Evolutionary conservation across 768 basidiomycete genomes (phyloP), one percentile per base, ranked within the genome.

Genomic region (Fibroporia radiculosa): DNA sequence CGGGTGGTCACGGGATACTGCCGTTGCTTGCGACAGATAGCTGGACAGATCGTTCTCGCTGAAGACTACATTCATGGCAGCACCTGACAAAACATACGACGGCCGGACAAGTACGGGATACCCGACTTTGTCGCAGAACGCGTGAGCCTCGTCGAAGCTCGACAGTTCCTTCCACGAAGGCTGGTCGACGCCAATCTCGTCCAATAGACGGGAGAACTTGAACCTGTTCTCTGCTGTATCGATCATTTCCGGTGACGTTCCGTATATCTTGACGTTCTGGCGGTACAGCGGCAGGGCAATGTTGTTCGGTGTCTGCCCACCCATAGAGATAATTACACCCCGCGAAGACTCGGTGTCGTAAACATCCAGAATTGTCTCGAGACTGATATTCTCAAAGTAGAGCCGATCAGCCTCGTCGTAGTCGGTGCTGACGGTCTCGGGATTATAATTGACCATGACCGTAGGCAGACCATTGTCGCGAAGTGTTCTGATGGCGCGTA

Each of bases 361-460:
- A 57, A 99, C 93, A 61, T 99, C 95, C 31, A 99, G 73, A 48
- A 99, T 91, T 2, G 92, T 86, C 69, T 99, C 95, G 58, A 97
- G 67, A 54, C 84, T 85, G 73, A 99, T 98, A 62, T 95, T 97
- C 69, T 99, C 96, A 63, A 99, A 99, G 73, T 98, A 99, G 22
- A 99, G 75, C 23, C 93, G 80, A 62, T 99, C 95, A 22, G 95
- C 95, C 60, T 98, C 95, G 67, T 98, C 96, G 66, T 97, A 98
- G 65, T 98, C 95, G 25, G 96, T 97, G 58, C 88, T 92, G 63
- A 99, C 96, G 1, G 96, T 99, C 70, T 98, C 95, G 12, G 95
- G 96, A 65, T 99, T 98, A 68, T 98, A 98, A 70, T 99, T 98
- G 70, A 98, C 87, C 95, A 98, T 99, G 64, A 98, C 80, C 3